Conservation (phyloP, 2,329 filamentous ascomycete species). For the Uncinocarpus reesii region DNA sequence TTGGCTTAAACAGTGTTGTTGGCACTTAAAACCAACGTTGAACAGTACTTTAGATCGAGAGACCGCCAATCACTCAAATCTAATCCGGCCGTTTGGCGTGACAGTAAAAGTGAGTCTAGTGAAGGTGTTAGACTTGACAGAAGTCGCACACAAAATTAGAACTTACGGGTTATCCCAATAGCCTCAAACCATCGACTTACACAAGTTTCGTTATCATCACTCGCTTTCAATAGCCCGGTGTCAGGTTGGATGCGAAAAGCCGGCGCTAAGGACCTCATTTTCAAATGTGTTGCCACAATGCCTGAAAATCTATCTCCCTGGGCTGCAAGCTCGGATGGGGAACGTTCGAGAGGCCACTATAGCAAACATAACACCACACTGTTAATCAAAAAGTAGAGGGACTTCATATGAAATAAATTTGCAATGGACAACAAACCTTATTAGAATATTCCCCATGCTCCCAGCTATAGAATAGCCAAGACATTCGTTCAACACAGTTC, state of each 20-base stretch:
- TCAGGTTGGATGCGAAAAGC: slow-evolving; percentile 31
- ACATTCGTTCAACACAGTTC: slow-evolving; percentile 50
- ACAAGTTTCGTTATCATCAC: slow-evolving; percentile 32
- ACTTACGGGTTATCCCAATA: slow-evolving; percentile 34
- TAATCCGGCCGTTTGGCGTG: slow-evolving; percentile 31
- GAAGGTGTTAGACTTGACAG: not conserved
- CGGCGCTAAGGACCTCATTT: slow-evolving; percentile 44
- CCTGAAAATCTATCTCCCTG: slow-evolving; percentile 51
- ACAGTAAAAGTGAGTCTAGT: slow-evolving; percentile 31
- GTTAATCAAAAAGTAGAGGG: not conserved
- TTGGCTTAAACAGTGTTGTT: not conserved
- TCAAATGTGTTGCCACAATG: slow-evolving; percentile 48
- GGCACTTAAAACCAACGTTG: slow-evolving; percentile 16
- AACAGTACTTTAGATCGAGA: slow-evolving; percentile 33
- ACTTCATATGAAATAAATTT: not conserved
- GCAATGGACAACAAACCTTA: not conserved
- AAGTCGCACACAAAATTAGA: not conserved
- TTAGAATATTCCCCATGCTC: slow-evolving; percentile 32
- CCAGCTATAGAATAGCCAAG: slow-evolving; percentile 48
- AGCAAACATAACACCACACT: not conserved
- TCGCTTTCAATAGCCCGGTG: slow-evolving; percentile 31
- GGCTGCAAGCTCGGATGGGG: slow-evolving; percentile 42
- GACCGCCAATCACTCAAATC: slow-evolving; percentile 34
- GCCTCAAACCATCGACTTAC: slow-evolving; percentile 35
- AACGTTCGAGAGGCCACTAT: slow-evolving; percentile 46